Evolutionary conservation across 2,329 filamentous ascomycete species (phyloP), one percentile per base, ranked within the genome.

Genomic region (Ophiostoma ips): DNA sequence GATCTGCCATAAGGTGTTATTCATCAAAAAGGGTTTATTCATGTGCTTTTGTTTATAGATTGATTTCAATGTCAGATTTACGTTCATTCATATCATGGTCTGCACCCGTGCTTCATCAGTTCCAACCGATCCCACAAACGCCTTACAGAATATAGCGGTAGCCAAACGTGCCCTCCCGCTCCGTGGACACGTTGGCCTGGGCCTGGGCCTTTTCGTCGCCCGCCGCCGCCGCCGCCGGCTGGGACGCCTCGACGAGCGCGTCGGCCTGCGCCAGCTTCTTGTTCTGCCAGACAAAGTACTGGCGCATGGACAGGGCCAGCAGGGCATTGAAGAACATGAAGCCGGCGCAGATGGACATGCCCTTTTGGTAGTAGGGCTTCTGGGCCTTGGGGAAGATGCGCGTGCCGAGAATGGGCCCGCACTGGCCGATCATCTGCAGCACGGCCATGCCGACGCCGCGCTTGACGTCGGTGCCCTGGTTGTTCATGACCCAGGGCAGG

Each of bases 401-500:
- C 3, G 79, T 83, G 4, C 80, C 81, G 6, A 83, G 61, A 13
- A 83, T 63, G 2, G 79, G 77, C 0, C 78, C 77, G 53, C 75
- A 77, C 60, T 80, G 80, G 1, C 80, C 81, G 19, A 81, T 52
- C 11, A 79, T 56, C 56, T 81, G 81, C 49, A 83, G 63, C 33
- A 84, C 63, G 2, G 77, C 73, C 46, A 84, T 77, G 6, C 76
- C 76, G 16, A 76, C 73, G 13, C 81, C 82, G 15, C 79, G 70
- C 51, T 79, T 75, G 1, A 77, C 80, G 58, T 83, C 80, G 35
- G 70, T 77, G 13, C 81, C 81, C 62, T 84, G 80, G 60, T 85
- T 85, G 60, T 84, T 79, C 33, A 81, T 63, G 15, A 80, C 75
- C 83, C 83, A 87, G 0, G 82, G 79, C 15, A 87, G 67, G 19